These are phyloP conservation scores for Heliamphora ciliata DNA, from an alignment of 179 eudicot species.

Conservation along the genomic window DNA sequence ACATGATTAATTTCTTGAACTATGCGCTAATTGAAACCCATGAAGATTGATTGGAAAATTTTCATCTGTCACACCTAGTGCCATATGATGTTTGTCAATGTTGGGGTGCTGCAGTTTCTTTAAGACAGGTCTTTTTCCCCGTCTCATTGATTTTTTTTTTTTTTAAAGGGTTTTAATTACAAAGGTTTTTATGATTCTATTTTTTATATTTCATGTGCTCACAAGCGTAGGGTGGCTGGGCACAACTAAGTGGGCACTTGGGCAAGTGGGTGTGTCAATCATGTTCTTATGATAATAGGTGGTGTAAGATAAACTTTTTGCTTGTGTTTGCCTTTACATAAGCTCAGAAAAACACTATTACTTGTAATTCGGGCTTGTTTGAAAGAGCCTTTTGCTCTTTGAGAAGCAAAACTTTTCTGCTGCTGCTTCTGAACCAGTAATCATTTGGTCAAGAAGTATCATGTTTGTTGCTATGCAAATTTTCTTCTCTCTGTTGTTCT, in stretches of 20 bases:
- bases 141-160: background rate
- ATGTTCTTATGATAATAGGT: background rate
- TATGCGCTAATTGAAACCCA: background rate
- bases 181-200: background rate
- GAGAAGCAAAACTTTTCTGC: background rate
- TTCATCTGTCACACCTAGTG: background rate
- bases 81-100: background rate
- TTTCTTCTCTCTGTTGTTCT: background rate
- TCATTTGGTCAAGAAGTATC: background rate
- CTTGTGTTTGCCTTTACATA: background rate
- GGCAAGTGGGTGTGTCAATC: background rate
- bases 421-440: background rate
- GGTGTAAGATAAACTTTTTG: too few relatives aligned
- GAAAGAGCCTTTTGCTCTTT: background rate
- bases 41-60: background rate
- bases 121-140: background rate
- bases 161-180: background rate
- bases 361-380: background rate
- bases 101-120: background rate
- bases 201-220: background rate
- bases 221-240: background rate
- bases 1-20: background rate
- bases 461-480: background rate
- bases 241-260: background rate
- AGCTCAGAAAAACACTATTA: background rate